Conservation (phyloP, 352 stramenopile genomes). For the Thraustochytrium sp. region DNA sequence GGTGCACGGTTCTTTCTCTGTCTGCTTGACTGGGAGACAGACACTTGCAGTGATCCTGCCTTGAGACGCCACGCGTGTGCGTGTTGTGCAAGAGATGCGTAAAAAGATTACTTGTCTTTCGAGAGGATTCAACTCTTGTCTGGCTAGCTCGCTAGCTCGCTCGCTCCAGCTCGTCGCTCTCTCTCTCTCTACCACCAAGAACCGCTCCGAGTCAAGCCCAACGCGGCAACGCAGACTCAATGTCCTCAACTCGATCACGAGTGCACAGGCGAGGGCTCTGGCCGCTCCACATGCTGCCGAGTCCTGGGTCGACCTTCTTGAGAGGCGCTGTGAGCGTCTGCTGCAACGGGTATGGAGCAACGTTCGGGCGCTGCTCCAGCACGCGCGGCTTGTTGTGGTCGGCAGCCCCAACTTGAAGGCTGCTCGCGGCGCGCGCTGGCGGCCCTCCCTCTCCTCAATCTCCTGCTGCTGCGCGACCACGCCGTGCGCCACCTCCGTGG, state of each 20-base stretch:
- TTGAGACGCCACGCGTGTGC: too few species aligned
- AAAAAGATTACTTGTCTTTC: too few species aligned
- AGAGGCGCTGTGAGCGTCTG: neutral
- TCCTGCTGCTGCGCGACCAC: too few species aligned
- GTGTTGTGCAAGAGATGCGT: neutral
- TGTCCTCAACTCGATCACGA: neutral
- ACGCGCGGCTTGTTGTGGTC: conserved; percentile 10
- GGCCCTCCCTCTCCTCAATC: too few species aligned
- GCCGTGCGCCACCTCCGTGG: too few species aligned
- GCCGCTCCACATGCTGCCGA: neutral
- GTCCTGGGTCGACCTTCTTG: neutral
- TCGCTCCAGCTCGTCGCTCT: neutral
- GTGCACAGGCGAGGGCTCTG: neutral
- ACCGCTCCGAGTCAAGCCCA: neutral
- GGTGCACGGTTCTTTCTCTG: neutral
- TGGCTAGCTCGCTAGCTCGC: neutral
- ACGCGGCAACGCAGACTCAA: neutral
- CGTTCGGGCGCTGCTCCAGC: neutral
- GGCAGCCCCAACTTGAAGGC: neutral
- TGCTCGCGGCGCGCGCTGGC: too few species aligned
- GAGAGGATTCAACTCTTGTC: too few species aligned
- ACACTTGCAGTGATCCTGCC: neutral
- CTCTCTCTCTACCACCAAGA: neutral
- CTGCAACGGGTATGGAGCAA: conserved; percentile 32
- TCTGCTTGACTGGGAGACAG: neutral